Evolutionary conservation across 257 asterid species (phyloP), one percentile per base, ranked within the genome.

Genomic region (Perilla frutescens): DNA sequence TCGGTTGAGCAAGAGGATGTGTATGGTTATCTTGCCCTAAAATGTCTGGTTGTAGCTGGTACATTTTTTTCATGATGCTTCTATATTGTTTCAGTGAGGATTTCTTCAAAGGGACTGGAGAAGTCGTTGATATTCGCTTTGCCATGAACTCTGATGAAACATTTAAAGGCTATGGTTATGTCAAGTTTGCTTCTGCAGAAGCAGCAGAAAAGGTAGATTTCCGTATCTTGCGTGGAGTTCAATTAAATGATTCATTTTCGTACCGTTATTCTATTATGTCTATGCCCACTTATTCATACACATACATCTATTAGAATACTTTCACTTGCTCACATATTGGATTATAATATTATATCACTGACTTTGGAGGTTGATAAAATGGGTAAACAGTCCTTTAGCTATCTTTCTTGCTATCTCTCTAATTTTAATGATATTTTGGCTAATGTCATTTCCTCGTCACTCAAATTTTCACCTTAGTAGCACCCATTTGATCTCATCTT

Each of bases 81-180:
- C 6, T 56, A 2, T 60, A 8, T 58, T 68, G n/a, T 68, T 60
- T 37, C 89, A 94, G 99, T 40, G 90, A 80, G 81, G 43, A 86
- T 6, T 90, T 91, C 82, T 91, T 94, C 87, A 79, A 91, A 66
- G 74, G 79, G 66, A 87, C 84, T 81, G 99, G 96, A 50, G 96
- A 88, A 65, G 63, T 94, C 71, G 80, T 81, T 70, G 89, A 85
- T 20, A 82, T 91, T 31, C 96, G 97, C 13, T 85, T 94, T 73
- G 84, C 86, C 37, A 82, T 80, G 68, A 72, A 55, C 40, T 78
- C 70, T 3, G 97, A 87, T 15, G 90, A 89, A 43, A 40, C 85
- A 3, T 88, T 88, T 66, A 90, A 76, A 81, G 99, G 99, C 70
- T 91, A 58, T 88, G 99, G 97, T n/a, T 92, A 90, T 79, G 90